phyloP scores from a whole-genome alignment of 176 grass and related monocot species.

The Triticum urartu region DNA sequence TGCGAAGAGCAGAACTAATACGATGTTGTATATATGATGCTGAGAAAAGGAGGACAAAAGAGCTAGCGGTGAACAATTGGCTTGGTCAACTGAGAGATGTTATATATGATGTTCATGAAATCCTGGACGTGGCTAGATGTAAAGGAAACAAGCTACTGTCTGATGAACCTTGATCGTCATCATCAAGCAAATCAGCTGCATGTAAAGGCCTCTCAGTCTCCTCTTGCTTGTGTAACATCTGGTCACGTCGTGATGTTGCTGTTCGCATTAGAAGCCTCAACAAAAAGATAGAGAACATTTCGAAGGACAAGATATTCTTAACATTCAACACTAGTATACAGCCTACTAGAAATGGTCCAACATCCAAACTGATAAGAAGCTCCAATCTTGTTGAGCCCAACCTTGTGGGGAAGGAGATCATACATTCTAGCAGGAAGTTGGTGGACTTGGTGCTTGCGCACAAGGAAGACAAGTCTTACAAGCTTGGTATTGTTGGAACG shows the following conservation, averaged over 20 bases:
- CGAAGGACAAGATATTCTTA: neutral
- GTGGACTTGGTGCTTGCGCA: neutral
- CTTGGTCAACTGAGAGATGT: slow-evolving; percentile 34
- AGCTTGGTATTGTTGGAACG: slow-evolving; percentile 16
- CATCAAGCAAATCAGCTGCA: neutral
- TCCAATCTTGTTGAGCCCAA: slow-evolving; percentile 20
- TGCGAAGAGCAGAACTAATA: too few species aligned
- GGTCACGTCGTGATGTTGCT: neutral
- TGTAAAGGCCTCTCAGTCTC: neutral
- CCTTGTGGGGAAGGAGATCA: slow-evolving; percentile 25
- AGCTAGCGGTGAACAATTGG: slow-evolving; percentile 26
- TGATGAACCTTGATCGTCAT: neutral
- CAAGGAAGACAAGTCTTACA: neutral
- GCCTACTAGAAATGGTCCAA: too few species aligned
- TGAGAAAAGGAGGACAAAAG: slow-evolving; percentile 17
- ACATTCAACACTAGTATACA: neutral
- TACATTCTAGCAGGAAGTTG: neutral
- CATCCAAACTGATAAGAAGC: neutral
- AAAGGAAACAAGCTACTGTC: too few species aligned
- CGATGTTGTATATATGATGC: slow-evolving; percentile 15
- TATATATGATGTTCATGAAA: slow-evolving; percentile 47
- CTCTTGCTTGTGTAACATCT: neutral
- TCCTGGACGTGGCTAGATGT: slow-evolving; percentile 26
- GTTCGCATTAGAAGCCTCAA: neutral
- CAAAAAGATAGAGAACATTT: neutral